Percentiles rank a stretch among this genome's conserved stretches.
Conservation (phyloP, 345 rosid species). For the Eucalyptus brandiana region DNA sequence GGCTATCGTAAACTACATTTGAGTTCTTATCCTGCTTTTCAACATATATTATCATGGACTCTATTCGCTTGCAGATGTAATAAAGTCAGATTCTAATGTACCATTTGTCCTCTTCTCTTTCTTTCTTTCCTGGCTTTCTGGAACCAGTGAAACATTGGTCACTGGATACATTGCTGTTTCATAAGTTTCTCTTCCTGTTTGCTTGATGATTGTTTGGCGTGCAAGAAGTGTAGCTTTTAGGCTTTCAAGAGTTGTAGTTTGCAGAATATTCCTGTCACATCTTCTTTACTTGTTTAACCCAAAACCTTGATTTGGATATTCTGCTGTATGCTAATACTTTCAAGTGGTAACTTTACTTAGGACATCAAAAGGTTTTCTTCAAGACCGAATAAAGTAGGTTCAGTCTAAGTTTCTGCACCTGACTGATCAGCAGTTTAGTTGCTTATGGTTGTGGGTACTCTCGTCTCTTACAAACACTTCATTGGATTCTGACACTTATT, state of each 20-base stretch:
- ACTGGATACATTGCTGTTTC: neutral
- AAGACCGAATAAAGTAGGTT: neutral
- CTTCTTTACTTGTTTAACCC: neutral
- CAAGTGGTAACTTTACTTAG: neutral
- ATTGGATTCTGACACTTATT: neutral
- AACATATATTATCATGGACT: neutral
- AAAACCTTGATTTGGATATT: neutral
- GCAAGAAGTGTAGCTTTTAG: neutral
- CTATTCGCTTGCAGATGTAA: neutral
- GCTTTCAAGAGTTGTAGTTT: neutral
- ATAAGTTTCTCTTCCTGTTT: neutral
- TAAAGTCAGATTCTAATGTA: neutral
- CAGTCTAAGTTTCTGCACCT: neutral
- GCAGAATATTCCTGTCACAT: neutral
- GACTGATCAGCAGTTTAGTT: neutral
- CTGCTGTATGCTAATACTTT: neutral
- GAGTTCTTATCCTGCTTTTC: neutral
- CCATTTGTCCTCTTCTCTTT: neutral
- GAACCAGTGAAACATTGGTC: neutral
- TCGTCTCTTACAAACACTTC: neutral
- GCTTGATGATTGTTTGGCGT: neutral
- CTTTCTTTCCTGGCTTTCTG: neutral
- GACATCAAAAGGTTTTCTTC: neutral
- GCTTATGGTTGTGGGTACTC: neutral
- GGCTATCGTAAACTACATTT: neutral